These are phyloP conservation scores for Fusarium piperis DNA, from an alignment of 2,329 filamentous ascomycete genomes.

Conservation along the genomic window DNA sequence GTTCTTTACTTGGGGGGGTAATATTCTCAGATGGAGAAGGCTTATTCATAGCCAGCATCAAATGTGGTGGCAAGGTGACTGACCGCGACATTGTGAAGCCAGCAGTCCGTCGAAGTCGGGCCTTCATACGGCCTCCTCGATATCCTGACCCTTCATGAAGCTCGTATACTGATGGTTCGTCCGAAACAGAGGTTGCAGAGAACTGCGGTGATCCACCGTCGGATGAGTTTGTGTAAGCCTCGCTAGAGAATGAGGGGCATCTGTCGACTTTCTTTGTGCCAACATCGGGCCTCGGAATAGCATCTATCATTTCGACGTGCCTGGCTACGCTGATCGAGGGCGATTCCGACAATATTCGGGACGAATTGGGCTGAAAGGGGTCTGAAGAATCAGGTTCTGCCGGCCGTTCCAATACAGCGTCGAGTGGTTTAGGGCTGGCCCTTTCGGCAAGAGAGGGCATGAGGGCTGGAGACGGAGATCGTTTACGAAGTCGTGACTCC, in stretches of 20 bases:
- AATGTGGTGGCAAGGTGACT: constrained; percentile 43
- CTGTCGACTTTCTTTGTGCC: not conserved
- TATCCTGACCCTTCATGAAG: constrained; percentile 47
- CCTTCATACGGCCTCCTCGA: constrained; percentile 42
- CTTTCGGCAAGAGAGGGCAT: not conserved
- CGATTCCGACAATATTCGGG: not conserved
- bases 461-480: not conserved
- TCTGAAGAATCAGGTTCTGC: constrained; percentile 3
- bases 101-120: constrained; percentile 44
- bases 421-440: constrained; percentile 5
- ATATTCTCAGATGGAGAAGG: constrained; percentile 44
- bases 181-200: constrained; percentile 16
- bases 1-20: not conserved
- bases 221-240: not conserved
- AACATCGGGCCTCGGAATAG: not conserved
- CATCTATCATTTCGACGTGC: not conserved
- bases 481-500: constrained; percentile 3
- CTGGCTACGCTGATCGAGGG: not conserved
- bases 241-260: constrained; percentile 9
- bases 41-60: constrained; percentile 31
- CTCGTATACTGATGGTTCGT: constrained; percentile 30
- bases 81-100: constrained; percentile 44
- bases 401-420: constrained; percentile 24
- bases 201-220: constrained; percentile 12
- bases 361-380: constrained; percentile 1